These are phyloP conservation scores for Trichoderma sp. DNA, from an alignment of 2,329 filamentous ascomycete species.

Conservation along the genomic window DNA sequence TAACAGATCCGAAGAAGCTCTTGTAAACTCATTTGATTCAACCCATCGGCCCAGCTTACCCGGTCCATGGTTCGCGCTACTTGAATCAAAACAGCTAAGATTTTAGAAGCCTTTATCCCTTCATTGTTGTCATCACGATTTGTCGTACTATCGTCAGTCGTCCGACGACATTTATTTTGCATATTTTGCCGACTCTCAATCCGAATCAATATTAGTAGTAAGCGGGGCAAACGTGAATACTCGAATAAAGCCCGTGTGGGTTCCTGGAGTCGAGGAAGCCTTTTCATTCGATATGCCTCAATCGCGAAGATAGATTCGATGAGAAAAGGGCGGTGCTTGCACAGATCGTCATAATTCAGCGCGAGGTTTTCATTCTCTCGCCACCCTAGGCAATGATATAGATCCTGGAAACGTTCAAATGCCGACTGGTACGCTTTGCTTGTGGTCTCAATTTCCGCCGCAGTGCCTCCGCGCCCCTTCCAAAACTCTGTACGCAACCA, in stretches of 20 bases:
- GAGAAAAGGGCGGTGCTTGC: neutral
- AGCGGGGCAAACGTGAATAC: neutral
- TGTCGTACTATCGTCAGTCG: neutral
- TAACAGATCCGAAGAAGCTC: neutral
- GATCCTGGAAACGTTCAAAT: neutral
- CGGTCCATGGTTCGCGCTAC: neutral
- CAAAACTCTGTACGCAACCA: neutral
- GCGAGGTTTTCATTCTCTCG: neutral
- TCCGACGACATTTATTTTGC: neutral
- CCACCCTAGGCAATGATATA: neutral
- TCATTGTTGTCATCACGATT: neutral
- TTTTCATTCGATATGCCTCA: neutral
- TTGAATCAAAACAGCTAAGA: neutral
- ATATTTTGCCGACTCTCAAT: neutral
- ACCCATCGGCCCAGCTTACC: neutral
- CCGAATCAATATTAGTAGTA: neutral
- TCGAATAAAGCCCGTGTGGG: neutral
- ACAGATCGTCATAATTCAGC: neutral
- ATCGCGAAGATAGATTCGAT: neutral
- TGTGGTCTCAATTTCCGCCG: neutral
- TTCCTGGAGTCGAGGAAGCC: neutral
- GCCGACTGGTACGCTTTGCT: neutral
- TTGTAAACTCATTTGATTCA: neutral
- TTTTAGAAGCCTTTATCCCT: neutral
- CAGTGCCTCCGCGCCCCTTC: neutral